Base-by-base conservation (phyloP, 1,284 basidiomycete genomes). In the Gymnopus androsaceus region DNA sequence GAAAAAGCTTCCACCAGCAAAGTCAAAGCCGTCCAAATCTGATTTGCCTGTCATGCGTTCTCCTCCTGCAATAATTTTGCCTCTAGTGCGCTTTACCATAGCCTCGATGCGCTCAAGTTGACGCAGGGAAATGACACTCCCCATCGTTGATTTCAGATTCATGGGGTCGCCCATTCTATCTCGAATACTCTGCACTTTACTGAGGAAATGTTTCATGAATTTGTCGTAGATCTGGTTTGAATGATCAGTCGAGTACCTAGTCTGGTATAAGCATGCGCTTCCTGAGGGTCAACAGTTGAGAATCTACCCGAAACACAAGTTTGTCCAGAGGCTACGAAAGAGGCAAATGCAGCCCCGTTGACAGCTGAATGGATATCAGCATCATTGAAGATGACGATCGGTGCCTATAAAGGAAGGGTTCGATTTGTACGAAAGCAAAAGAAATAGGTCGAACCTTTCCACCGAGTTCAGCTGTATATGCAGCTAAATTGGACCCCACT, bases 291-390 rank as follows among this genome's bases (percentile, higher is more conserved):
- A n/a, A n/a, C n/a, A n/a, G n/a, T n/a, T n/a, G n/a, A n/a, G n/a
- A n/a, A n/a, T n/a, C n/a, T n/a, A n/a, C n/a, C 90, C 3, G 90
- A 91, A 19, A 92, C 87, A 59, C 90, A 92, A 14, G 90, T 92
- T 72, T 94, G 91, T 1, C 92, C 91, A 31, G 90, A 91, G 1
- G 90, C 90, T 36, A 93, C 75, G 63, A 92, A 94, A 1, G 86
- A 82, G n/a, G 90, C 86, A 66, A 93, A 92, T 2, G 88, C 86
- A 2, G 81, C 82, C 14, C 90, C 91, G 61, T 92, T 91, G 15
- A 90, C 87, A 1, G 90, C 86, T 31, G 80, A 78, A 33, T 73
- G 63, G 45, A 91, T 63, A 61, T 91, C 86, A 15, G 88, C 85
- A 66, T 94, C 91, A 51, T 85, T 76, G 64, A 92, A 92, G 8